Percentiles rank a stretch among this genome's conserved stretches.
Evolutionary conservation across 202 grass and related monocot species (phyloP).

Genomic region (Carex arenaria): DNA sequence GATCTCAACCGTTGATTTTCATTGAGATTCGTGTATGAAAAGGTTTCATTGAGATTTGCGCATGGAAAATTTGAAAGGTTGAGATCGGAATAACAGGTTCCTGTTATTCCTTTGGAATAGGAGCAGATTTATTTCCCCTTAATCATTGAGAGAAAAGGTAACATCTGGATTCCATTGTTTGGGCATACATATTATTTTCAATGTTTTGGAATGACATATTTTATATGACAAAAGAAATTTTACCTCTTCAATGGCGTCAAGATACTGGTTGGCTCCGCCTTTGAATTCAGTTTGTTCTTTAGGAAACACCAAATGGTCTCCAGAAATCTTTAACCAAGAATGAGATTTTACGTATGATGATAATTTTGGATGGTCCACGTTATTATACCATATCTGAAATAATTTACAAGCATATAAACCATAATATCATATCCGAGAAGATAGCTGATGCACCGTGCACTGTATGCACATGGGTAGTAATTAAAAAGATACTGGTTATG

Average conservation of each 20-base stretch:
- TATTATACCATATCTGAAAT: conserved; percentile 72
- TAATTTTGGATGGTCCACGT: conserved; percentile 71
- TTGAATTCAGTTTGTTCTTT: conserved; percentile 66
- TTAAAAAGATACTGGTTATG: neutral
- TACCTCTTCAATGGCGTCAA: conserved; percentile 85
- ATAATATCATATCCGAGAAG: conserved; percentile 3
- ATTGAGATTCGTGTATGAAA: too few relatives aligned
- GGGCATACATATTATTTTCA: neutral
- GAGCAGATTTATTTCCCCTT: too few relatives aligned
- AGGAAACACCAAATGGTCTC: conserved; percentile 60
- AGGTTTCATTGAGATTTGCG: too few relatives aligned
- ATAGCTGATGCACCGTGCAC: neutral
- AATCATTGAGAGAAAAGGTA: neutral
- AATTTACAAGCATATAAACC: conserved; percentile 19
- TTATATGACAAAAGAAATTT: conserved; percentile 8
- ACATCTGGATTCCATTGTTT: neutral
- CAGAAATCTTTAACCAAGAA: conserved; percentile 62
- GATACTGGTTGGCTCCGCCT: conserved; percentile 64
- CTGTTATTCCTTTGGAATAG: too few relatives aligned
- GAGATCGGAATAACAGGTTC: too few relatives aligned
- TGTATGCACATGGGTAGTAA: conserved; percentile 8
- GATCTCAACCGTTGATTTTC: too few relatives aligned
- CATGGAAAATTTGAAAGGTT: too few relatives aligned
- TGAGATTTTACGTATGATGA: conserved; percentile 57
- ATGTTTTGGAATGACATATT: neutral